Conservation (phyloP, 2,329 filamentous ascomycete genomes). For the Hypomyces rosellus region DNA sequence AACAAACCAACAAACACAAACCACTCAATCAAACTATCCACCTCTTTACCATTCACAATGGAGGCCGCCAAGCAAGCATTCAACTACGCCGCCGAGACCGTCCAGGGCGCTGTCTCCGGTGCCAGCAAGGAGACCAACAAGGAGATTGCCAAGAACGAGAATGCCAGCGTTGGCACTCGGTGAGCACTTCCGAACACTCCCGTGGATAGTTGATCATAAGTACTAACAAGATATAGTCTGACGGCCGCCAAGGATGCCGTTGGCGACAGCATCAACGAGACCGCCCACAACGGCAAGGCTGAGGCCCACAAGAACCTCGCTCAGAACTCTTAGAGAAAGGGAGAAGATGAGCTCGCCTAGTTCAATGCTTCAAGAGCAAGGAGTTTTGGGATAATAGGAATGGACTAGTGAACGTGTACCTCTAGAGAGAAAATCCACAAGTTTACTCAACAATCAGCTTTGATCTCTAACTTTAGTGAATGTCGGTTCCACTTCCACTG, state of each 20-base stretch:
- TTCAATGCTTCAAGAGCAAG: neutral
- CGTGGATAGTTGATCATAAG: neutral
- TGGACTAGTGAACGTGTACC: too few species aligned
- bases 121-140: slow-evolving; percentile 67
- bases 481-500: too few species aligned
- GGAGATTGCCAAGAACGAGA: slow-evolving; percentile 57
- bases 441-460: too few species aligned
- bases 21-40: slow-evolving; percentile 11
- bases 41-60: slow-evolving; percentile 34
- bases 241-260: slow-evolving; percentile 44
- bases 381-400: neutral
- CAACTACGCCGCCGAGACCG: slow-evolving; percentile 63
- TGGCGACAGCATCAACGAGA: slow-evolving; percentile 42
- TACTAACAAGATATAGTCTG: slow-evolving; percentile 31
- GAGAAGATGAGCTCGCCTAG: neutral
- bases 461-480: too few species aligned
- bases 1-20: slow-evolving; percentile 16
- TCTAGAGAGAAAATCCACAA: too few species aligned
- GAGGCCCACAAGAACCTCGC: slow-evolving; percentile 35
- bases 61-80: slow-evolving; percentile 52
- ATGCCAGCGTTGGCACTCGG: slow-evolving; percentile 49
- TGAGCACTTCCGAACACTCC: slow-evolving; percentile 23
- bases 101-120: slow-evolving; percentile 51
- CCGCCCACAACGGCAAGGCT: slow-evolving; percentile 34
- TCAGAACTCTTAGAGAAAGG: slow-evolving; percentile 17